Evolutionary conservation across 108 stramenopile species (phyloP).

Genomic region (Bacterosira constricta): DNA sequence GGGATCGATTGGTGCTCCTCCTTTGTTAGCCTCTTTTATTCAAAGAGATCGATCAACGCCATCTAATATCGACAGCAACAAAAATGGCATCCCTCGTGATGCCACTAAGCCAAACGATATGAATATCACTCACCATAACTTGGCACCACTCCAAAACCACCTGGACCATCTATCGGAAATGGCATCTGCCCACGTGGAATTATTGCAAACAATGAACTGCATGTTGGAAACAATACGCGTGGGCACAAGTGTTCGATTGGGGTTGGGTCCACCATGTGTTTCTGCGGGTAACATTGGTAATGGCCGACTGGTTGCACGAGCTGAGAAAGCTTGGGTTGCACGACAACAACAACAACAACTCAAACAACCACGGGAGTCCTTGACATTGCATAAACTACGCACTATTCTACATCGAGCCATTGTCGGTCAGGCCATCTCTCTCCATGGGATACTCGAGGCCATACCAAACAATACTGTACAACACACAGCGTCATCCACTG

Average conservation of each 20-base stretch:
- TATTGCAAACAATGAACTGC: not conserved
- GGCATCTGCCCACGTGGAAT: not conserved
- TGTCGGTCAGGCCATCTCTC: conserved; percentile 26
- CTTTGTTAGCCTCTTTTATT: not conserved
- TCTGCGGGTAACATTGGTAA: not conserved
- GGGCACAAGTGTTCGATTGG: not conserved
- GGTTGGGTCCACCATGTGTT: not conserved
- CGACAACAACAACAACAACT: not conserved
- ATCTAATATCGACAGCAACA: no score
- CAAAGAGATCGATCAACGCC: no score
- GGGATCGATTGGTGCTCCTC: conserved; percentile 5
- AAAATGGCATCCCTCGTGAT: no score
- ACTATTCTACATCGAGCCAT: conserved; percentile 30
- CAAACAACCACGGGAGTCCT: not conserved
- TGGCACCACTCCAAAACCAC: not conserved
- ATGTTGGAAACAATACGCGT: not conserved
- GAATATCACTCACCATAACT: no score
- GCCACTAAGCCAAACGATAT: no score
- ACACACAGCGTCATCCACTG: not conserved
- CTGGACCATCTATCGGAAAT: not conserved
- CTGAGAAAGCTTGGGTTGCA: conserved; percentile 31
- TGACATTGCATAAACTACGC: conserved; percentile 35
- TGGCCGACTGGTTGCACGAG: conserved; percentile 8
- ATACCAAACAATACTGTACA: not conserved
- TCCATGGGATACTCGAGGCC: not conserved